A percentile compares a stretch with the other conserved stretches of the same genome.
Conservation (phyloP, 495 filamentous ascomycete genomes). For the Penicillium soppii region DNA sequence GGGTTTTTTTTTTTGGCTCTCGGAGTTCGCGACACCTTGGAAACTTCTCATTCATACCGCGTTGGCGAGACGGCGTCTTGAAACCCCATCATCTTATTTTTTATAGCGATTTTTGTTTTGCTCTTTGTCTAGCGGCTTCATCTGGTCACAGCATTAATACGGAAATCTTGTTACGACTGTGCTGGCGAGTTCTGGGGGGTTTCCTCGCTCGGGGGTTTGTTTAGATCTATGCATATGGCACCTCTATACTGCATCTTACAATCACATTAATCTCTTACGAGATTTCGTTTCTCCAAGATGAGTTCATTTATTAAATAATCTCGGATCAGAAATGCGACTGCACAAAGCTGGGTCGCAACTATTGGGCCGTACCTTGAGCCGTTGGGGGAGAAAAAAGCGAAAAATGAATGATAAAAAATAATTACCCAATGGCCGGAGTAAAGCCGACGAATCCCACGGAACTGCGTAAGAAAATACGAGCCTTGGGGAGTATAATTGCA, state of each 20-base stretch:
- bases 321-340: neutral
- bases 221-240: constrained; percentile 6
- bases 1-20: constrained; percentile 1
- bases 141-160: constrained; percentile 13
- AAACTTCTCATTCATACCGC: constrained; percentile 5
- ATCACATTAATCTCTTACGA: neutral
- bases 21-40: no score
- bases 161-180: neutral
- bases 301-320: no score
- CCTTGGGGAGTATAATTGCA: no score
- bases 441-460: neutral
- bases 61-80: constrained; percentile 19
- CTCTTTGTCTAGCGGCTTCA: constrained; percentile 12
- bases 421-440: neutral
- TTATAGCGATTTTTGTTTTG: neutral
- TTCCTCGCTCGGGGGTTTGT: neutral
- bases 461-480: no score
- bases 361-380: neutral
- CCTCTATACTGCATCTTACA: constrained; percentile 7
- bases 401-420: neutral
- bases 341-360: neutral
- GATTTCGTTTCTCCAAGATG: no score
- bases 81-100: constrained; percentile 11
- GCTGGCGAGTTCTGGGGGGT: neutral
- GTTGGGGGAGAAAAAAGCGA: neutral